Conservation (phyloP, 2,329 filamentous ascomycete species). For the Pezicula radicicola region DNA sequence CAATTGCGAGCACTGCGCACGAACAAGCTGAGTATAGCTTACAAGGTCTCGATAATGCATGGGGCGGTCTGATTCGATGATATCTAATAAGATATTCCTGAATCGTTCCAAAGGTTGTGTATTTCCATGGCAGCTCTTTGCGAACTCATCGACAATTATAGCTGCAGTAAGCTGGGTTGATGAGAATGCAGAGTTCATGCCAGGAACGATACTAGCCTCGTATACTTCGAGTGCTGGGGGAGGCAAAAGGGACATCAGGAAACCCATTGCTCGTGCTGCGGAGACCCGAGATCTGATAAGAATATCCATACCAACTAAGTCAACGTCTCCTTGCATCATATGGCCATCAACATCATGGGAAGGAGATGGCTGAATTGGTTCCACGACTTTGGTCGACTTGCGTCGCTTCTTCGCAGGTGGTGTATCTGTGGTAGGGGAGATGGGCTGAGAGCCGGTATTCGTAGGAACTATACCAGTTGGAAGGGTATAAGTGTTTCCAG, state of each 20-base stretch:
- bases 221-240: slow-evolving; percentile 57
- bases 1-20: slow-evolving; percentile 87
- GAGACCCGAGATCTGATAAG: slow-evolving; percentile 88
- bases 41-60: slow-evolving; percentile 85
- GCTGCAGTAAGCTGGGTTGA: slow-evolving; percentile 83
- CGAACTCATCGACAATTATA: slow-evolving; percentile 86
- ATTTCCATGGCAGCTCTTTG: slow-evolving; percentile 52
- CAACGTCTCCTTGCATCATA: slow-evolving; percentile 96
- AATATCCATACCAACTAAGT: slow-evolving; percentile 85
- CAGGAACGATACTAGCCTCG: slow-evolving; percentile 61
- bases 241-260: slow-evolving; percentile 78
- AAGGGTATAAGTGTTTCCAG: slow-evolving; percentile 75
- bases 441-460: slow-evolving; percentile 32
- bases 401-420: slow-evolving; percentile 11
- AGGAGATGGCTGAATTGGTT: slow-evolving; percentile 57
- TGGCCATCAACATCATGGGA: slow-evolving; percentile 95
- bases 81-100: slow-evolving; percentile 61
- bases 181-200: slow-evolving; percentile 70
- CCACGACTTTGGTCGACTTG: slow-evolving; percentile 66
- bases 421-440: slow-evolving; percentile 43
- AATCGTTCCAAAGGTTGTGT: slow-evolving; percentile 54
- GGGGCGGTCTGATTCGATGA: slow-evolving; percentile 81
- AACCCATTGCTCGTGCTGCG: slow-evolving; percentile 81
- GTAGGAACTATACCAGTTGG: slow-evolving; percentile 41
- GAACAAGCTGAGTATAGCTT: slow-evolving; percentile 82